Conservation (phyloP, 805 yeast species). For the Saturnispora diversa region DNA sequence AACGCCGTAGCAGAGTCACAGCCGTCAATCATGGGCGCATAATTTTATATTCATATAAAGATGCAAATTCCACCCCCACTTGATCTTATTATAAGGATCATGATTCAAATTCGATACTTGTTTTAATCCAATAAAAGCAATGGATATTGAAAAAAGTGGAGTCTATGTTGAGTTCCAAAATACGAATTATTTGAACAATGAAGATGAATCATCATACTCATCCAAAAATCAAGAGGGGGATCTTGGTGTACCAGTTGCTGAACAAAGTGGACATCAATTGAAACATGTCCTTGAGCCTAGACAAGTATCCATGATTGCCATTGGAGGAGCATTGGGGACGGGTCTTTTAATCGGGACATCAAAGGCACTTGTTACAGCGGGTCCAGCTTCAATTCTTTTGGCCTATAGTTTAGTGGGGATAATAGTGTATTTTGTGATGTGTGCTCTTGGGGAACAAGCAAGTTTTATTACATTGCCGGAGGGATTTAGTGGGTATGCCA, state of each 20-base stretch:
- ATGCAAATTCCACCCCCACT: too few species aligned
- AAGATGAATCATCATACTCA: not conserved
- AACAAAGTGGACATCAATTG: slow-evolving; percentile 37
- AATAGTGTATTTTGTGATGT: slow-evolving; percentile 57
- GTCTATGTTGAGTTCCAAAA: not conserved
- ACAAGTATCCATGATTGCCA: slow-evolving; percentile 55
- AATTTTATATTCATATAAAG: too few species aligned
- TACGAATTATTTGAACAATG: not conserved
- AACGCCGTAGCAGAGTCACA: too few species aligned
- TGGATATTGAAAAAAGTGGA: not conserved
- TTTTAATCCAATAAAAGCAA: too few species aligned
- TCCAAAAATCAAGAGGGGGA: not conserved
- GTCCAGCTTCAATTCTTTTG: slow-evolving; percentile 56
- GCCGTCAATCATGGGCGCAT: too few species aligned
- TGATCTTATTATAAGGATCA: too few species aligned
- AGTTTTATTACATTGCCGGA: slow-evolving; percentile 47
- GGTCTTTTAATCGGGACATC: slow-evolving; percentile 77
- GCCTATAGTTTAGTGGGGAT: slow-evolving; percentile 66
- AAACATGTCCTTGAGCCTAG: slow-evolving; percentile 41
- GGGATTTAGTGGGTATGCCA: slow-evolving; percentile 48
- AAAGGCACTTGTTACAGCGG: slow-evolving; percentile 58
- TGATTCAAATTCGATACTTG: too few species aligned
- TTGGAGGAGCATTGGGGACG: slow-evolving; percentile 80
- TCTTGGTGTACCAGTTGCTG: slow-evolving; percentile 28
- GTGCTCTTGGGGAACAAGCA: slow-evolving; percentile 50